Conservation (phyloP, 106 monocot species). For the Phalaenopsis aphrodite region DNA sequence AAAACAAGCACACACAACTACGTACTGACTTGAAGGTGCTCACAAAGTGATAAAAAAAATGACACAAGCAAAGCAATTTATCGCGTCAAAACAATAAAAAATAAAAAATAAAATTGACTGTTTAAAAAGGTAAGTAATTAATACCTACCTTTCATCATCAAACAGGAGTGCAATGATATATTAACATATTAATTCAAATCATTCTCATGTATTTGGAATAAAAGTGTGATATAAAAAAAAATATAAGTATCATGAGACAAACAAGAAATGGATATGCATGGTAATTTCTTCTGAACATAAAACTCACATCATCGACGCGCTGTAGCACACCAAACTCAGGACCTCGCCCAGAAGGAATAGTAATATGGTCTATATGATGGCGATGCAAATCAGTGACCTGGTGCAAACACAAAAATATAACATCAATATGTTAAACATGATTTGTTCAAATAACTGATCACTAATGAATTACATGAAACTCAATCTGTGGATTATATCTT, state of each 20-base stretch:
- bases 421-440: neutral
- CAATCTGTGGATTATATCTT: neutral
- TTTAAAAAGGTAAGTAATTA: neutral
- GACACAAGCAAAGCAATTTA: neutral
- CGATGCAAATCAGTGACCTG: conserved; percentile 95
- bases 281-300: neutral
- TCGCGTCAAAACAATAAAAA: neutral
- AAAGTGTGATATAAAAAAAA: neutral
- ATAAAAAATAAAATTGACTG: neutral
- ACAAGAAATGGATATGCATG: neutral
- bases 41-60: neutral
- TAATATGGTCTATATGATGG: conserved; percentile 88
- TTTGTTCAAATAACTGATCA: neutral
- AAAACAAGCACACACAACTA: neutral
- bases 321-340: conserved; percentile 57
- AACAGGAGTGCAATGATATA: neutral
- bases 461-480: neutral
- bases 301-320: conserved; percentile 97
- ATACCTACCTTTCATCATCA: neutral
- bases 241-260: neutral
- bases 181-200: neutral
- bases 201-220: neutral
- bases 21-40: neutral
- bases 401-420: neutral
- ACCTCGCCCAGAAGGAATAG: conserved; percentile 85